phyloP scores from a whole-genome alignment of 225 moss, liverwort and hornwort species.

The Pseudoscleropodium purum region DNA sequence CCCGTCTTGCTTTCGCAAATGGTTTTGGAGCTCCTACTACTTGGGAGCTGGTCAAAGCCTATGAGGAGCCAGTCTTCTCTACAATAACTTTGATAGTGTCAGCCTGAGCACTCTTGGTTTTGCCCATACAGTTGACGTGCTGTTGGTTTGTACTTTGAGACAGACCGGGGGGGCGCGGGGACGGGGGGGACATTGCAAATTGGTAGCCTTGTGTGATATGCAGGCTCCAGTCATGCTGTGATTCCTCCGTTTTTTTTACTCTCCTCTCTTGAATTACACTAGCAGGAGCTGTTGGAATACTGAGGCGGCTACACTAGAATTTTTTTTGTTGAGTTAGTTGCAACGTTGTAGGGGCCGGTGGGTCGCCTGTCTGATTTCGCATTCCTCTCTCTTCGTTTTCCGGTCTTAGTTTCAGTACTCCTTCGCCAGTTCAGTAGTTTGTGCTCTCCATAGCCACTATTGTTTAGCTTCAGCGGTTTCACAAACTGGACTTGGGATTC shows the following conservation, averaged over 20 bases:
- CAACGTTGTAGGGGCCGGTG: background rate
- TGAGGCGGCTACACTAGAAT: background rate
- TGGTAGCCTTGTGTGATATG: background rate
- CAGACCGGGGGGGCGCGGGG: background rate
- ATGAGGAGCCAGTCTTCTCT: constrained; percentile 12
- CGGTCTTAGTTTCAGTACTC: background rate
- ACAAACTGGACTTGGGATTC: background rate
- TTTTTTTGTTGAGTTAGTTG: background rate
- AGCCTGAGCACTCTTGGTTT: constrained; percentile 11
- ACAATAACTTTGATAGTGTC: constrained; percentile 12
- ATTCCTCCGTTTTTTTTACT: background rate
- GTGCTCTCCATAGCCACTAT: background rate
- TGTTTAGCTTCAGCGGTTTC: background rate
- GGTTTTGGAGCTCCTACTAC: background rate
- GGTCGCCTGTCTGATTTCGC: background rate
- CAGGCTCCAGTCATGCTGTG: background rate
- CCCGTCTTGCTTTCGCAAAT: background rate
- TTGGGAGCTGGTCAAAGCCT: constrained; percentile 20
- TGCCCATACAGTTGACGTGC: constrained; percentile 7
- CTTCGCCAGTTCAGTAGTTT: background rate
- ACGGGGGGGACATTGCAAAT: background rate
- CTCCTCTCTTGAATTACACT: background rate
- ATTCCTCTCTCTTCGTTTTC: background rate
- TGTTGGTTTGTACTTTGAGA: background rate
- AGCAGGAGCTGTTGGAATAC: background rate